phyloP scores from a whole-genome alignment of 2,329 filamentous ascomycete genomes.

The Cryphonectria japonica region DNA sequence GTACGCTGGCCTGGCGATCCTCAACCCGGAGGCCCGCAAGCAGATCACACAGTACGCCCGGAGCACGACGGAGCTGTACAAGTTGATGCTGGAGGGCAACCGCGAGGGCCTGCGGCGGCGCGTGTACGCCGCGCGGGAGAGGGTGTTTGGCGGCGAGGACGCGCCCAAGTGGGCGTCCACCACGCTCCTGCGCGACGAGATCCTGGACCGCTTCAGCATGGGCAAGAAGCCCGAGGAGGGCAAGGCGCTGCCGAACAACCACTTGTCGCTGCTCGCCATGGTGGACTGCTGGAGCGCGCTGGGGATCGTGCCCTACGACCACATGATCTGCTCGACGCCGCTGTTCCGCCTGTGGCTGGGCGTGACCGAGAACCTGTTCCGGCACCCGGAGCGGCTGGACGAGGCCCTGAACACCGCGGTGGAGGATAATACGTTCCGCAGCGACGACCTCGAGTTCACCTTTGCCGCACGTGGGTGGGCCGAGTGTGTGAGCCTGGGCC shows the following conservation, averaged over 20 bases:
- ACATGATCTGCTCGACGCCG: slow-evolving; percentile 99
- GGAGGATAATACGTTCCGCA: slow-evolving; percentile 88
- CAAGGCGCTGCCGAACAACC: slow-evolving; percentile 77
- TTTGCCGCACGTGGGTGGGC: slow-evolving; percentile 97
- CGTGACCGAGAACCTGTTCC: slow-evolving; percentile 95
- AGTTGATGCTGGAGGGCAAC: slow-evolving; percentile 91
- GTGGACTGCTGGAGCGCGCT: slow-evolving; percentile 98
- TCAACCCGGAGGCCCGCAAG: slow-evolving; percentile 88
- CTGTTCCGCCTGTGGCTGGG: slow-evolving; percentile 95
- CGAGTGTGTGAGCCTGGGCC: slow-evolving; percentile 85
- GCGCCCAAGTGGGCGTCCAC: slow-evolving; percentile 62
- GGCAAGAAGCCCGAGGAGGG: slow-evolving; percentile 58
- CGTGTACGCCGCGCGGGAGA: slow-evolving; percentile 66
- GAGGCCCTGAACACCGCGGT: slow-evolving; percentile 85
- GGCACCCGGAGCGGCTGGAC: slow-evolving; percentile 77
- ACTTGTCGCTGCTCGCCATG: slow-evolving; percentile 91
- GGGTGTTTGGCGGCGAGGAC: slow-evolving; percentile 77
- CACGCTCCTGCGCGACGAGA: slow-evolving; percentile 76
- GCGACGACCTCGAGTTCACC: slow-evolving; percentile 95
- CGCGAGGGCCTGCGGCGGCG: slow-evolving; percentile 72
- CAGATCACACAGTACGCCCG: slow-evolving; percentile 95
- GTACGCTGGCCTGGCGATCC: slow-evolving; percentile 93
- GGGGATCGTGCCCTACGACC: slow-evolving; percentile 93
- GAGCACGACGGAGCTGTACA: slow-evolving; percentile 92
- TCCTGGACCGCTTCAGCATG: slow-evolving; percentile 88